A percentile compares a stretch with the other conserved stretches of the same genome.
These are phyloP conservation scores for Diaporthe sp. DNA, from an alignment of 2,329 filamentous ascomycete genomes.

Conservation along the genomic window DNA sequence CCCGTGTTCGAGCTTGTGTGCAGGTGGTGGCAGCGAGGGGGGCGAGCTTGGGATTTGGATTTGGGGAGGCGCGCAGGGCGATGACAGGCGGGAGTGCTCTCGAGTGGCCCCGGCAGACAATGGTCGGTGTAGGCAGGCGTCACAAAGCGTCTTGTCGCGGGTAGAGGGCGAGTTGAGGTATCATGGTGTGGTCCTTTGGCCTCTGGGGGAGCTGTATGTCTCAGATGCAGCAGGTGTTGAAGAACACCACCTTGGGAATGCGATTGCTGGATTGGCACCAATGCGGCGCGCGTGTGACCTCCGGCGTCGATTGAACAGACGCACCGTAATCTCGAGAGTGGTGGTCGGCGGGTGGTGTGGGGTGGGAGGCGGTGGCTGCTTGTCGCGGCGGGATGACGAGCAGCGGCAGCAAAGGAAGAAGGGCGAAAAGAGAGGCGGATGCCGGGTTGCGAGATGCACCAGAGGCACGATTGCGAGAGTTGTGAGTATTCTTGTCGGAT, in stretches of 20 bases:
- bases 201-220: conserved; percentile 33
- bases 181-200: conserved; percentile 26
- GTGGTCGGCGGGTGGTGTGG: neutral
- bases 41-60: neutral
- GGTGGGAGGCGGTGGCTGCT: neutral
- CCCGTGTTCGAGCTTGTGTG: conserved; percentile 1
- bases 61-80: neutral
- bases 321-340: conserved; percentile 14
- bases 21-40: conserved; percentile 16
- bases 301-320: conserved; percentile 25
- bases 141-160: conserved; percentile 22
- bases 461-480: too few species aligned
- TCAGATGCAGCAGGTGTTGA: conserved; percentile 35
- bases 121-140: conserved; percentile 5
- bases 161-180: conserved; percentile 28
- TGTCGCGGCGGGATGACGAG: conserved; percentile 6
- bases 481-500: neutral
- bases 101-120: conserved; percentile 14
- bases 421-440: neutral
- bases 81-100: neutral
- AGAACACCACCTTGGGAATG: conserved; percentile 18
- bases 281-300: conserved; percentile 14
- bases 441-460: neutral
- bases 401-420: conserved; percentile 1
- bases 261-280: conserved; percentile 23